A percentile compares a stretch with the other conserved stretches of the same genome.
Evolutionary conservation across 495 filamentous ascomycete species (phyloP).

Genomic region (Aspergillus campestris): DNA sequence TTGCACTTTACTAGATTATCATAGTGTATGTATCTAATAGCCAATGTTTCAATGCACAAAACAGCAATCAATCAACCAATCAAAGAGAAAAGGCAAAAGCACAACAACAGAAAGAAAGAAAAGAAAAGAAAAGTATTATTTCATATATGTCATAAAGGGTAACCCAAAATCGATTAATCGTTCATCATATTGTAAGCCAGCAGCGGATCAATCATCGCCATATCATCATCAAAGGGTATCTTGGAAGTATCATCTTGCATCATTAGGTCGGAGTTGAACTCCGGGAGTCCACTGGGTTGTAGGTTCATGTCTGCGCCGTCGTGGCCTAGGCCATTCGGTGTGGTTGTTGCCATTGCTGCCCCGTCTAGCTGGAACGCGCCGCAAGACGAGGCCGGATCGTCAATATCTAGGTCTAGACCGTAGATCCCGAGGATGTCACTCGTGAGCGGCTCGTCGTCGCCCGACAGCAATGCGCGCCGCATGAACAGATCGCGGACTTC

Average conservation of each 20-base stretch:
- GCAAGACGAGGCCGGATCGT: slow-evolving; percentile 9
- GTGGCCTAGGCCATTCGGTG: neutral
- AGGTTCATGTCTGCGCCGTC: neutral
- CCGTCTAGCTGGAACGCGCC: slow-evolving; percentile 9
- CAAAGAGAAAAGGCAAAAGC: too few relatives aligned
- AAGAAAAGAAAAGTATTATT: neutral
- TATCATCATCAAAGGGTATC: slow-evolving; percentile 26
- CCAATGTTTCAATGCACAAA: too few relatives aligned
- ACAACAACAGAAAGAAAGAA: neutral
- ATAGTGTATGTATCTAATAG: too few relatives aligned
- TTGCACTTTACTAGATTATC: too few relatives aligned
- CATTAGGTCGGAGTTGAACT: slow-evolving; percentile 17
- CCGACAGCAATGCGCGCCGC: slow-evolving; percentile 30
- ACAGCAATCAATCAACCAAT: too few relatives aligned
- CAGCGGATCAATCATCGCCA: slow-evolving; percentile 30
- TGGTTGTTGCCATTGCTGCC: neutral
- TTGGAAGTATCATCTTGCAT: slow-evolving; percentile 24
- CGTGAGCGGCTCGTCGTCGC: slow-evolving; percentile 17
- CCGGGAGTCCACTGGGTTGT: neutral
- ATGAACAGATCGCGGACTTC: slow-evolving; percentile 43
- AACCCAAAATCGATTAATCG: neutral
- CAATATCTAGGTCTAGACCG: slow-evolving; percentile 34
- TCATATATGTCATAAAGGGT: neutral
- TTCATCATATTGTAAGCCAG: slow-evolving; percentile 26
- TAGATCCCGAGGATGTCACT: slow-evolving; percentile 34